A percentile compares a stretch with the other conserved stretches of the same genome.
Evolutionary conservation across 75 land plant genomes (phyloP).

Genomic region (Larix kaempferi): DNA sequence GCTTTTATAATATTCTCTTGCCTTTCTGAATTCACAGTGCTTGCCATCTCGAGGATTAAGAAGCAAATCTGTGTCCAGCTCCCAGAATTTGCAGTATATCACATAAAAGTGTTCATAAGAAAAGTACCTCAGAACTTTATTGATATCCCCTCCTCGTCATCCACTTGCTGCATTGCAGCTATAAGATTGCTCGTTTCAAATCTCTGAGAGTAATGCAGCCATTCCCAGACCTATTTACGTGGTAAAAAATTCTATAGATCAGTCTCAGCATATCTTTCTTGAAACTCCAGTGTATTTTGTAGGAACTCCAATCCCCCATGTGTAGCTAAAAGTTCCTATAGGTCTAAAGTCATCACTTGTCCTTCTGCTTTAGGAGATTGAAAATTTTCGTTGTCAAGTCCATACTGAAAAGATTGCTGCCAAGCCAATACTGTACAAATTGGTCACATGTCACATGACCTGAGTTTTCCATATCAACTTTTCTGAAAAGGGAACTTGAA

Average conservation of each 20-base stretch:
- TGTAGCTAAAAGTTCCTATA: conserved; percentile 71
- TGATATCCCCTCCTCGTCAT: conserved; percentile 95
- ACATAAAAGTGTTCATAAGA: too few species aligned
- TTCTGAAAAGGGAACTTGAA: too few species aligned
- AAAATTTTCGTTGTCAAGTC: conserved; percentile 67
- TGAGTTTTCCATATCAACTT: too few species aligned
- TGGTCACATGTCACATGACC: conserved; percentile 30
- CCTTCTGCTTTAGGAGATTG: conserved; percentile 69
- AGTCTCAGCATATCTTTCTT: conserved; percentile 99
- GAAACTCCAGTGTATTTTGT: conserved; percentile 92
- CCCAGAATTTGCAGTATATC: too few species aligned
- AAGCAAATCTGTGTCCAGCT: too few species aligned
- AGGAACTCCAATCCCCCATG: conserved; percentile 96
- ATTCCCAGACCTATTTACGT: conserved; percentile 87
- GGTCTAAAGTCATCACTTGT: conserved; percentile 87
- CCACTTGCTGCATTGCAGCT: conserved; percentile 90
- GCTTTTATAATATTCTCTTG: too few species aligned
- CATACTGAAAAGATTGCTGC: conserved; percentile 59
- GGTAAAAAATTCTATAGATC: conserved; percentile 93
- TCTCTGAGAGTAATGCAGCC: conserved; percentile 86
- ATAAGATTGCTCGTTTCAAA: conserved; percentile 79
- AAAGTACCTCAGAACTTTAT: conserved; percentile 77
- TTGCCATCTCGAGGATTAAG: too few species aligned
- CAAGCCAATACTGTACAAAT: conserved; percentile 81
- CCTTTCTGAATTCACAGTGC: too few species aligned